A percentile compares a stretch with the other conserved stretches of the same genome.
These are phyloP conservation scores for Lizonia empirigonia DNA, from an alignment of 2,329 filamentous ascomycete species.

Conservation along the genomic window DNA sequence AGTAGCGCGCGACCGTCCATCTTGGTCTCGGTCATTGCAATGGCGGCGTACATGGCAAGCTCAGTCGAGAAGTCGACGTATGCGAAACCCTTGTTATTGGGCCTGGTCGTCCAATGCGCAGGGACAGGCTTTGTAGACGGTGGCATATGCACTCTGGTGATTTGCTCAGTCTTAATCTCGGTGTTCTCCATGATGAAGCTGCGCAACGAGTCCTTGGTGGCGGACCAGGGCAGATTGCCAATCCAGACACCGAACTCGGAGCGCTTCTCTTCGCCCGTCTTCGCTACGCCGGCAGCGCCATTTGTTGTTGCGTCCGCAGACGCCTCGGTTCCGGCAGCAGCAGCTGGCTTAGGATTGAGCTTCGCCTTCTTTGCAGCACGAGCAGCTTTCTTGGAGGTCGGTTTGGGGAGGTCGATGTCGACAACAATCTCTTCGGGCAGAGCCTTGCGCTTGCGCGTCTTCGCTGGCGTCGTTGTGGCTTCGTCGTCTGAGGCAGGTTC, in stretches of 20 bases:
- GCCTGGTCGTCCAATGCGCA: conserved; percentile 54
- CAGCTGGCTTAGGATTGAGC: conserved; percentile 42
- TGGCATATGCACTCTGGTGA: conserved; percentile 85
- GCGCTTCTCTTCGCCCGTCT: conserved; percentile 55
- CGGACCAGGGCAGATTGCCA: conserved; percentile 87
- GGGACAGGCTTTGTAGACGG: conserved; percentile 51
- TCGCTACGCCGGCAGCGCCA: conserved; percentile 40
- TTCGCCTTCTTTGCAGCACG: conserved; percentile 88
- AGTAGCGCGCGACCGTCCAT: conserved; percentile 78
- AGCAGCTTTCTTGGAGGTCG: conserved; percentile 90
- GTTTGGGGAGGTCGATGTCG: conserved; percentile 86
- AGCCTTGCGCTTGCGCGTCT: conserved; percentile 64
- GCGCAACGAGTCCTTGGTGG: conserved; percentile 75
- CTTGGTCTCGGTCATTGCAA: conserved; percentile 84
- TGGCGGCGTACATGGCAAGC: conserved; percentile 73
- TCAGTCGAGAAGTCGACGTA: conserved; percentile 86
- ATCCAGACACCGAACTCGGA: conserved; percentile 93
- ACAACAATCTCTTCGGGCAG: conserved; percentile 75
- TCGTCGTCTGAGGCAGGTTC: conserved; percentile 23
- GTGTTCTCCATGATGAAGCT: conserved; percentile 78
- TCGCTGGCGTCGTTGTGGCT: conserved; percentile 30
- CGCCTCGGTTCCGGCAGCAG: conserved; percentile 11
- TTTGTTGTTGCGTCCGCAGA: conserved; percentile 19
- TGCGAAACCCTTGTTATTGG: conserved; percentile 89
- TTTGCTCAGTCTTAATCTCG: conserved; percentile 64